Evolutionary conservation across 2,329 filamentous ascomycete species (phyloP), one percentile per base, ranked within the genome.

Genomic region (Paecilomyces variotii): DNA sequence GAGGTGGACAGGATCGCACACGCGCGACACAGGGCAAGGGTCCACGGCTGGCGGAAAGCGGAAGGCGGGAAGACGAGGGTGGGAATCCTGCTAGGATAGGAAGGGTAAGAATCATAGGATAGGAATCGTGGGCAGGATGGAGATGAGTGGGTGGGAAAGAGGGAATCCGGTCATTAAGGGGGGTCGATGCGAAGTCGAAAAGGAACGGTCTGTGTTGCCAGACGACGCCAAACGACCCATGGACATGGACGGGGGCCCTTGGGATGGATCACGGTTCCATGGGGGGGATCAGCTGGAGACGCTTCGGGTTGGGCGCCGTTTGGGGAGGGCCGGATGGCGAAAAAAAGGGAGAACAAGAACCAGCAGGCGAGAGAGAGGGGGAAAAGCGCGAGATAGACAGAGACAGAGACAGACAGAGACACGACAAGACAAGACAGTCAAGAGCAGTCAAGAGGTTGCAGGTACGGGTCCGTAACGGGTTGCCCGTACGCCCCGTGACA

Each of bases 221-320:
- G 50, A 26, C 27, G 50, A n/a, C 24, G 66, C 67, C 69, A 69
- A 62, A 14, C 63, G 67, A 71, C 70, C 71, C 71, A 67, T 72
- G 65, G 70, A 68, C 66, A 68, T 72, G 70, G 71, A 71, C 62
- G 67, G 68, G 69, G 70, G 64, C 62, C 59, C 62, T 61, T 61
- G 63, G 64, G 63, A 65, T 63, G 64, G 64, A 65, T 61, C 57
- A 60, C 64, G 65, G 64, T 65, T 66, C 65, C 61, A 66, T 63
- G 63, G 60, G 57, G 64, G 57, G 64, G 39, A 69, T 71, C 69
- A 72, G 68, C 68, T 72, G 54, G 32, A 25, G 70, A 68, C 24
- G 24, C 56, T 28, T 57, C 54, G 57, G 45, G 56, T 57, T 57
- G 58, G 55, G 58, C 58, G 54, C 57, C 57, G 58, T 57, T 59